Conservation (phyloP, 2,329 filamentous ascomycete species). For the Neurospora sp. region DNA sequence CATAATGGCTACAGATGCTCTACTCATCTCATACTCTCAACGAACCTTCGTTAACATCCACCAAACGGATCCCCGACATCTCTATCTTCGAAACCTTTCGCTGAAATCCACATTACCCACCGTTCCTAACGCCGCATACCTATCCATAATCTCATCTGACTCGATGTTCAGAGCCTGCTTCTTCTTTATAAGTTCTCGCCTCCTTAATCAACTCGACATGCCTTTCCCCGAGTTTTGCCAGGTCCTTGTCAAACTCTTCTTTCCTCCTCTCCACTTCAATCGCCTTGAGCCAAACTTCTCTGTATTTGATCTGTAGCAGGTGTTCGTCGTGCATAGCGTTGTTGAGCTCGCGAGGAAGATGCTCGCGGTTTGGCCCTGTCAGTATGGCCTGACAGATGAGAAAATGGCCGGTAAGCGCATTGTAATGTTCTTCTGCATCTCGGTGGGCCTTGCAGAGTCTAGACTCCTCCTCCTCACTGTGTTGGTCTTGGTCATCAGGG, state of each 20-base stretch:
- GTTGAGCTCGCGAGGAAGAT: no score
- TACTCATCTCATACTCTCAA: not conserved
- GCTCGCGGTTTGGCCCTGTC: no score
- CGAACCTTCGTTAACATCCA: not conserved
- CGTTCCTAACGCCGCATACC: not conserved
- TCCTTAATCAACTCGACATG: not conserved
- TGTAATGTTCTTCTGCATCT: no score
- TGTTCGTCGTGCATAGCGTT: no score
- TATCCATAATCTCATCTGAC: not conserved
- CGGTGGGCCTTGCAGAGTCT: not conserved
- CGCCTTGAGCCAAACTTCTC: no score
- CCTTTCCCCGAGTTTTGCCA: not conserved
- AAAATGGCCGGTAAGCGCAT: no score
- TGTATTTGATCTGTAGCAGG: no score
- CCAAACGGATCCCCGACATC: not conserved
- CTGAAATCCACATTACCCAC: not conserved
- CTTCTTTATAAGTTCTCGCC: not conserved
- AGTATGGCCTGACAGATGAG: no score
- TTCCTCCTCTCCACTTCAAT: not conserved
- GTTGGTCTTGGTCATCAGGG: not conserved
- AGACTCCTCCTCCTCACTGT: not conserved
- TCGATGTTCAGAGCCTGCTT: not conserved
- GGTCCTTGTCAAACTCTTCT: not conserved
- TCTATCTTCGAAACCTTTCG: not conserved
- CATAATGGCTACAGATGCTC: not conserved